Base-by-base conservation (phyloP, 2,329 filamentous ascomycete species). In the Aschersonia sp. region DNA sequence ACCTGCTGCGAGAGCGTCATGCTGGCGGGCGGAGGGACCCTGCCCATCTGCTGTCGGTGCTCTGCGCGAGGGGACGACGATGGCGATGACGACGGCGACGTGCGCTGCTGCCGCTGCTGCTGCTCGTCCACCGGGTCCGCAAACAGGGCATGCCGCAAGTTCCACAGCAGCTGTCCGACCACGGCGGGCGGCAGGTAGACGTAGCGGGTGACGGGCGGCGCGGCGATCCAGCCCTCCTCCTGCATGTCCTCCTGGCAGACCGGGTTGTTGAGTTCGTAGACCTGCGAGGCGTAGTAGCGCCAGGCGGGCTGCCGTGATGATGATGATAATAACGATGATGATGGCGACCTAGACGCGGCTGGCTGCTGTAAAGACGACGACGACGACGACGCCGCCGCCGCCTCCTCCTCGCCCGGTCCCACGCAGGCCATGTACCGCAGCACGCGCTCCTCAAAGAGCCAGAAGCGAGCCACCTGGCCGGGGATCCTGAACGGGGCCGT, bases 251-350 rank as follows among this genome's bases (percentile, higher is more conserved):
- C 61, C 2, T 76, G 62, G 0, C 69, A 62, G 2, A 79, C 65
- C 0, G 78, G 73, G 56, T 82, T 72, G 54, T 81, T 80, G 30
- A 83, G 67, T 58, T 78, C 69, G 55, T 81, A 83, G 1, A 83
- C 66, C 53, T 81, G 64, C 2, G 49, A 44, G 14, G 64, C 49
- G 31, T 46, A 46, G 48, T 62, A 64, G 2, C 50, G 53, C 58
- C 58, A 65, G 41, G 35, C 47, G 10, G 32, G n/a, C n/a, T 35
- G 49, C 40, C 7, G n/a, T 7, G 8, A 7, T 7, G 10, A 14
- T 22, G 22, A 22, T 22, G 22, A 14, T 14, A 14, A 14, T 14
- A 14, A 14, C 14, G 8, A 7, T 7, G 10, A 14, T 22, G 22
- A 22, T 22, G 22, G 22, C 22, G 22, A 22, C 22, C 22, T 22